Base-by-base conservation (phyloP, 768 basidiomycete species). In the Strobilomyces confusus region DNA sequence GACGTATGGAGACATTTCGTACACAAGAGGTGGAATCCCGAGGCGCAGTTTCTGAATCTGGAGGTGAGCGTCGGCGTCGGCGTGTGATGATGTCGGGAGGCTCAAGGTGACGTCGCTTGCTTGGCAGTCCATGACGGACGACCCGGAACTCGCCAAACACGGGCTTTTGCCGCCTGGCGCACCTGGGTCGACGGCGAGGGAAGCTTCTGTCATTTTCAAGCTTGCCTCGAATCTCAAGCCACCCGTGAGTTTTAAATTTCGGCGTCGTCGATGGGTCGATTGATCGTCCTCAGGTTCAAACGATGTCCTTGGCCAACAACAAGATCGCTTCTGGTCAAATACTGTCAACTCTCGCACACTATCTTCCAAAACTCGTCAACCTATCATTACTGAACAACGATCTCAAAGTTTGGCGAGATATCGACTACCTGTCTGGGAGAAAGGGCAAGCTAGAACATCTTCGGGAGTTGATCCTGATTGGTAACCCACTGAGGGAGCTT, bases 201-300 rank as follows among this genome's bases (percentile, higher is more conserved):
- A 90, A 61, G 84, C 87, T 0, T 81, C 86, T 6, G 92, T 95
- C 11, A 84, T 98, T 42, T 94, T 94, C 77, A 94, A 94, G 69
- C 75, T 95, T 12, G 91, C 93, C 1, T 77, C 81, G 19, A 79
- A 86, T 59, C 80, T 94, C 49, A 83, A 81, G 58, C 92, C 93
- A 34, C 78, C 82, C 51, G 91, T 90, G 61, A 50, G 75, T 62
- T 23, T 48, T 15, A 25, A 4, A 23, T 2, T 42, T 46, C 19
- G 40, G 51, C 17, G 20, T 9, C 20, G 8, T 3, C 3, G 2
- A 37, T 5, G 11, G 13, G n/a, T 42, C 34, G 29, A 36, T 22
- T 44, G 48, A 58, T 25, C 22, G 3, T 52, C 41, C 12, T 46
- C 37, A 88, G 86, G 80, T 87, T 36, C 79, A 86, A 66, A 93